Evolutionary conservation across 2,329 filamentous ascomycete genomes (phyloP), one percentile per base, ranked within the genome.

Genomic region (Phialemonium atrogriseum): DNA sequence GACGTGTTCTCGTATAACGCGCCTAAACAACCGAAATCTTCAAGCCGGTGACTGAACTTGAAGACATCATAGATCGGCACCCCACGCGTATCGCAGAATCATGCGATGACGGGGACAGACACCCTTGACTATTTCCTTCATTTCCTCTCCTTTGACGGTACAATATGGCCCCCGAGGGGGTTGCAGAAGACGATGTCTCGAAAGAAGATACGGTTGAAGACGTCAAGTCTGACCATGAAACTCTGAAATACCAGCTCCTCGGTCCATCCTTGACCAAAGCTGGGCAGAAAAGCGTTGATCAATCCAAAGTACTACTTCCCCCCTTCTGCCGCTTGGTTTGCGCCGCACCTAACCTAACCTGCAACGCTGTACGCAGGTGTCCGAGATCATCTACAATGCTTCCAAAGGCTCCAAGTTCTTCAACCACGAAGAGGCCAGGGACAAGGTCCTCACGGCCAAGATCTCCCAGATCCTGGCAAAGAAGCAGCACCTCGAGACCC

Each of bases 371-470:
- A 37, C 15, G 10, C 30, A 81, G 77, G 87, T 98, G 30, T 93
- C 88, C 3, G 88, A 96, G 47, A 80, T 96, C 45, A 98, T 98
- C 38, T 96, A 95, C 60, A 86, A 94, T 55, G 87, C 88, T 9
- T 95, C 87, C 11, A 95, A 93, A 53, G 91, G 91, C 28, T 94
- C 86, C 44, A 95, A 94, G 54, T 98, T 81, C 62, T 98, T 96
- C 69, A 84, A 81, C 45, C 85, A 88, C 37, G 91, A 98, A 56
- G 82, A 94, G 52, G 70, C 63, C 35, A 81, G 80, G 46, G 89
- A 96, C 62, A 80, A 81, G 47, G 69, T 74, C 26, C 71, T 96
- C 13, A 95, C 89, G 0, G 68, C 79, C 34, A 95, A 94, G 56
- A 95, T 96, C 46, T 75, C 80, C 32, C 71, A 74, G 24, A 89